Evolutionary conservation across 306 rosid species (phyloP), one percentile per base, ranked within the genome.

Genomic region (Quercus ilex): DNA sequence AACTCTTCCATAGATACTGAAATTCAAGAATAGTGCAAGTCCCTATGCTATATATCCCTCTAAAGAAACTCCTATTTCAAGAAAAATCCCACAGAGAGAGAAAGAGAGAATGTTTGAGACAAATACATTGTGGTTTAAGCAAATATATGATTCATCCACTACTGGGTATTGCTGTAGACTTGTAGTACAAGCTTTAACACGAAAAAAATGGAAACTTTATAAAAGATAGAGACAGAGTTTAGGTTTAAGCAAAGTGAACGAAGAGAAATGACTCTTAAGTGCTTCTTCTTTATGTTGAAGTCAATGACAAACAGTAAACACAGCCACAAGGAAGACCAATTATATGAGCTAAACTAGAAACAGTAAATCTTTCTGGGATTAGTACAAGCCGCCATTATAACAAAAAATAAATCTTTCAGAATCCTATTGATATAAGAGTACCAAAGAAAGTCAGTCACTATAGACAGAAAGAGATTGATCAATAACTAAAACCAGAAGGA

Each of bases 1-100:
- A 77, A 76, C 10, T 77, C 74, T 33, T 81, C 85, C 85, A 81
- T 76, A 3, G 14, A 30, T 38, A 18, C 20, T 63, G 6, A 30
- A 9, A 13, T 14, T 33, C 12, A 7, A 63, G 2, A 26, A 4
- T 62, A 14, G 13, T 28, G 20, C 52, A 3, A 17, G 71, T 65
- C 35, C 35, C 25, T 31, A 49, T 49, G 15, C 46, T 41, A 41
- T 41, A 41, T 41, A 31, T 15, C 71, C 41, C 5, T 6, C 15
- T 65, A 65, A 65, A 65, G 12, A 31, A 65, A 6, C 5, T 31
- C 13, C 49, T 7, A 8, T 14, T 33, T 33, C 43, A 30, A 65
- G 49, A 49, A 49, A 4, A 68, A 35, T 19, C 23, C 49, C 15
- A 33, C 17, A 14, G 71, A 28, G 35, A 62, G 41, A 26, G 20